Evolutionary conservation across 495 filamentous ascomycete species (phyloP).

Genomic region (Chaetomidium leptoderma): DNA sequence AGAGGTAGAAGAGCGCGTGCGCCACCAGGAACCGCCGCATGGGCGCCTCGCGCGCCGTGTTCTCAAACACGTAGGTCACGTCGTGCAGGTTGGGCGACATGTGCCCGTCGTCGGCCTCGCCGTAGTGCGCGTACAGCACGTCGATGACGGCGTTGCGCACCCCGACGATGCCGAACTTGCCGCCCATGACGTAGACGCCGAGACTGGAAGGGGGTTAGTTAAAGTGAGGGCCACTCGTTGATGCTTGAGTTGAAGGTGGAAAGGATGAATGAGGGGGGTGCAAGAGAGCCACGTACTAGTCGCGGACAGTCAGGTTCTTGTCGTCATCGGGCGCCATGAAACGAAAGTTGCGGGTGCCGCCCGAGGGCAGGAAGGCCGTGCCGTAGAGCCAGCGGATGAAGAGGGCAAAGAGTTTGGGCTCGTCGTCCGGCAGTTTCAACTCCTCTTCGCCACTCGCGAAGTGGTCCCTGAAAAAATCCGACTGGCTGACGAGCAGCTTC

Average conservation of each 20-base stretch:
- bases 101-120: constrained; percentile 10
- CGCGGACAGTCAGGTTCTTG: constrained; percentile 16
- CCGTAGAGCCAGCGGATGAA: constrained; percentile 32
- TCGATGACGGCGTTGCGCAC: constrained; percentile 24
- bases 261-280: no score
- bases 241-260: no score
- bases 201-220: constrained; percentile 14
- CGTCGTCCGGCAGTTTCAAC: constrained; percentile 17
- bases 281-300: constrained; percentile 25
- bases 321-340: constrained; percentile 21
- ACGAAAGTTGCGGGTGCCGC: constrained; percentile 12
- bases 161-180: constrained; percentile 22
- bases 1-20: constrained; percentile 26
- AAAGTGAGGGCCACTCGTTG: not conserved
- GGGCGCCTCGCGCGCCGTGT: constrained; percentile 19
- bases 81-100: constrained; percentile 18
- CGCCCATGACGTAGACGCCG: constrained; percentile 29
- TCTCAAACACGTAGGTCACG: constrained; percentile 25
- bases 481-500: constrained; percentile 24
- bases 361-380: constrained; percentile 20
- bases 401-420: constrained; percentile 26
- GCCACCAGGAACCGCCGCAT: constrained; percentile 27
- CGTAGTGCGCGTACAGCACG: constrained; percentile 21
- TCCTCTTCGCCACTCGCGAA: constrained; percentile 8
- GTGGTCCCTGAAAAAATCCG: constrained; percentile 21